Conservation (phyloP, 768 basidiomycete genomes). For the Myochromella boudieri region DNA sequence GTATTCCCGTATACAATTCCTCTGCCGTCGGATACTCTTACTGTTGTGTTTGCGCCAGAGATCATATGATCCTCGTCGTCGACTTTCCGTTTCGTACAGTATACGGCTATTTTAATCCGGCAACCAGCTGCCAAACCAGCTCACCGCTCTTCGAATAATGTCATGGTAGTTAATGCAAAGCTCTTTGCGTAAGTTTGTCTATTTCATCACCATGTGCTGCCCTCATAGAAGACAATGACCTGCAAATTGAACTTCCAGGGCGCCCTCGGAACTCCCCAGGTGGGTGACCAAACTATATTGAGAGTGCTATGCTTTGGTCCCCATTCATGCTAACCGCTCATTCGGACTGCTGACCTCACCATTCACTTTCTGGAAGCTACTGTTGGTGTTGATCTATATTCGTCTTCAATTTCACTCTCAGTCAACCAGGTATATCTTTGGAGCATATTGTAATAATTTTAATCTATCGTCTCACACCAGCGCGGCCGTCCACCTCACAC, state of each 20-base stretch:
- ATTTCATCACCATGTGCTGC: background rate
- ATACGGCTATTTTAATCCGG: background rate
- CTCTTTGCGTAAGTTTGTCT: background rate
- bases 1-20: background rate
- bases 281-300: too few relatives aligned
- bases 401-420: too few relatives aligned
- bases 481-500: too few relatives aligned
- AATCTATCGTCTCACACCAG: too few relatives aligned
- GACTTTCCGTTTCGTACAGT: background rate
- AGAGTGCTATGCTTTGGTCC: too few relatives aligned
- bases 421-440: too few relatives aligned
- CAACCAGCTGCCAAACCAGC: background rate
- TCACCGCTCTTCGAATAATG: background rate
- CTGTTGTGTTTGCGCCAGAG: conserved; percentile 3
- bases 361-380: too few relatives aligned
- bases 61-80: conserved; percentile 2
- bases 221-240: background rate
- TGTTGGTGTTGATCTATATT: too few relatives aligned
- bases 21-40: background rate
- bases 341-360: too few relatives aligned
- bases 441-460: too few relatives aligned
- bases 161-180: background rate
- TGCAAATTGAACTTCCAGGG: background rate
- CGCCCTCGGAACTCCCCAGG: background rate
- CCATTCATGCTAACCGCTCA: background rate